These are phyloP conservation scores for Penicillium samsonianum DNA, from an alignment of 495 filamentous ascomycete species.

Conservation along the genomic window DNA sequence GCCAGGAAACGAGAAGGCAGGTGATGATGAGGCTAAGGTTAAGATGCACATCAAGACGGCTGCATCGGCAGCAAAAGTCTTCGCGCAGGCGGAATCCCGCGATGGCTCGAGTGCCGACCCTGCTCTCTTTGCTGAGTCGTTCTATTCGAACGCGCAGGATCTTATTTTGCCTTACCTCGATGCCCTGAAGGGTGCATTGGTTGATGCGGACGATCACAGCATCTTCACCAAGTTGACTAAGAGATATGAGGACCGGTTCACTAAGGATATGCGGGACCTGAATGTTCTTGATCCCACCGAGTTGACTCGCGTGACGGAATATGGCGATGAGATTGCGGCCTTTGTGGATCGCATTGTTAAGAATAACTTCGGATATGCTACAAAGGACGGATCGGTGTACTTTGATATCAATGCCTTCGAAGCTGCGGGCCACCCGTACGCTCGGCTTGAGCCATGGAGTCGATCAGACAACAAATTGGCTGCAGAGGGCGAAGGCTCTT, in stretches of 20 bases:
- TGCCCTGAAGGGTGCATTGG: conserved; percentile 66
- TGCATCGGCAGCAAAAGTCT: conserved; percentile 58
- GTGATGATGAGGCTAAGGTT: conserved; percentile 79
- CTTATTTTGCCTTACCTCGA: conserved; percentile 89
- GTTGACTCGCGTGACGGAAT: conserved; percentile 86
- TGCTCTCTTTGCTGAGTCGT: conserved; percentile 52
- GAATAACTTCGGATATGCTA: conserved; percentile 84
- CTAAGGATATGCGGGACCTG: conserved; percentile 77
- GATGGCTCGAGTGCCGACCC: conserved; percentile 29
- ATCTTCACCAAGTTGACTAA: conserved; percentile 81
- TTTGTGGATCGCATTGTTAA: conserved; percentile 76
- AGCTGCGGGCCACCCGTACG: conserved; percentile 77
- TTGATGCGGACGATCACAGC: conserved; percentile 72
- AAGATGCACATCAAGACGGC: conserved; percentile 92
- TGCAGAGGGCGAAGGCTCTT: conserved; percentile 86
- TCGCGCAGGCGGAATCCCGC: conserved; percentile 45
- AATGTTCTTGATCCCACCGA: conserved; percentile 84
- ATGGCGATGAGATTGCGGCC: conserved; percentile 76
- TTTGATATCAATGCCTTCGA: conserved; percentile 93
- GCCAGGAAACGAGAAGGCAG: conserved; percentile 60
- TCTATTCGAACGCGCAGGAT: conserved; percentile 57
- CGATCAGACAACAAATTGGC: conserved; percentile 77
- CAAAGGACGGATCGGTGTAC: conserved; percentile 85
- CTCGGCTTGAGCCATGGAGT: conserved; percentile 83
- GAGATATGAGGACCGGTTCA: conserved; percentile 80